Conservation (phyloP, 1,284 basidiomycete genomes). For the Hemileia vastatrix region DNA sequence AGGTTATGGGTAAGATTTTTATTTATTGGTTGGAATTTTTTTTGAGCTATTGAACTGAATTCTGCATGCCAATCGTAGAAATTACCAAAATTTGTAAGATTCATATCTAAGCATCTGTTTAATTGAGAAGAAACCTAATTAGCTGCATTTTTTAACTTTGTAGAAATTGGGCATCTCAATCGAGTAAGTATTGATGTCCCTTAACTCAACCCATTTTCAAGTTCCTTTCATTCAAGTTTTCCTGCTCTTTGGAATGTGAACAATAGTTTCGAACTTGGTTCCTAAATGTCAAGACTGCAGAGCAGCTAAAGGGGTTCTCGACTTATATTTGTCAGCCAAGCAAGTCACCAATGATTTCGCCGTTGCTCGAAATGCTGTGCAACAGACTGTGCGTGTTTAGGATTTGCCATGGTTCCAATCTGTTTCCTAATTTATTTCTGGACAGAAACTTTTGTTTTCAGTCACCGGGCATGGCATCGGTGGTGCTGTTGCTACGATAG, state of each 20-base stretch:
- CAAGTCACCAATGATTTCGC: conserved; percentile 26
- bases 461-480: conserved; percentile 19
- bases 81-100: not conserved
- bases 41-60: no score
- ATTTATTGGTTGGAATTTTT: no score
- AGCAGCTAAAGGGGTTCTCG: conserved; percentile 24
- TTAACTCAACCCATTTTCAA: no score
- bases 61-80: not conserved
- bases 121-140: not conserved
- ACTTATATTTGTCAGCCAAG: conserved; percentile 25
- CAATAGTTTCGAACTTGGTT: conserved; percentile 11
- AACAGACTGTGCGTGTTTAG: not conserved
- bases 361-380: conserved; percentile 24
- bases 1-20: conserved; percentile 18
- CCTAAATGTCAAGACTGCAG: conserved; percentile 24
- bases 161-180: not conserved
- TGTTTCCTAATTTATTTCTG: not conserved
- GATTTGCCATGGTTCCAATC: no score
- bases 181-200: conserved; percentile 1
- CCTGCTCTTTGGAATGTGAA: not conserved
- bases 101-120: not conserved
- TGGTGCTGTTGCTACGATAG: conserved; percentile 26
- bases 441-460: conserved; percentile 8
- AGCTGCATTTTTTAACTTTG: not conserved
- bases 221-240: not conserved